Conservation (phyloP, 768 basidiomycete species). For the Rhizopogon vulgaris region DNA sequence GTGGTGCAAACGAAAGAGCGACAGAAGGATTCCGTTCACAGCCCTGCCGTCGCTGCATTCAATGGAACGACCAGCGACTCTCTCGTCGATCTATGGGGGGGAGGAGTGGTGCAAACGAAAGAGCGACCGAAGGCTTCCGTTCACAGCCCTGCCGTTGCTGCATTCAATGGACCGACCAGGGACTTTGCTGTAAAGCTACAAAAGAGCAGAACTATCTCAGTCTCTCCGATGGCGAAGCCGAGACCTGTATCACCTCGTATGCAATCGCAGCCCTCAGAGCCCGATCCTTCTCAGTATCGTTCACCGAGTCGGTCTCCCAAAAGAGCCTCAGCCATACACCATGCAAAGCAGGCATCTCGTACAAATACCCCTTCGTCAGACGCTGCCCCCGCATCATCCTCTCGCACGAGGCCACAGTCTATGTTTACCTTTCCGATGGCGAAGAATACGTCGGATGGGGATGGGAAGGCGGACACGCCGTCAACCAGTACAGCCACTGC, state of each 20-base stretch:
- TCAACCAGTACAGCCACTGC: slow-evolving; percentile 25
- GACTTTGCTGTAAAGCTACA: slow-evolving; percentile 11
- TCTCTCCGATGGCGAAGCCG: slow-evolving; percentile 14
- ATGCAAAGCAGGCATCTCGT: slow-evolving; percentile 25
- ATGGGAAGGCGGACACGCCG: slow-evolving; percentile 30
- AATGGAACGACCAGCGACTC: slow-evolving; percentile 9
- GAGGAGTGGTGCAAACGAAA: slow-evolving; percentile 36
- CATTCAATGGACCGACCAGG: slow-evolving; percentile 6
- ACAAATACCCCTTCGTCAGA: slow-evolving; percentile 16
- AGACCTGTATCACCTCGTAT: slow-evolving; percentile 19
- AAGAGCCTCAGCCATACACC: slow-evolving; percentile 21
- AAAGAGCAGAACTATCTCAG: slow-evolving; percentile 16
- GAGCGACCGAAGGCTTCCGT: slow-evolving; percentile 32
- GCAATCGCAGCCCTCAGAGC: slow-evolving; percentile 10
- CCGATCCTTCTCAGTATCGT: slow-evolving; percentile 9
- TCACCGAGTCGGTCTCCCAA: slow-evolving; percentile 25
- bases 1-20: slow-evolving; percentile 38
- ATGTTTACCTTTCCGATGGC: slow-evolving; percentile 62
- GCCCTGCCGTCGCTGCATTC: slow-evolving; percentile 13
- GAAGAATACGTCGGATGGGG: slow-evolving; percentile 35
- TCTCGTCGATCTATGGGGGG: slow-evolving; percentile 63
- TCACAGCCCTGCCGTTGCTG: slow-evolving; percentile 14
- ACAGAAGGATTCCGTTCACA: slow-evolving; percentile 20
- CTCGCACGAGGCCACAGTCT: slow-evolving; percentile 72
- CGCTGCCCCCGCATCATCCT: slow-evolving; percentile 23